Conservation (phyloP, 2,329 filamentous ascomycete genomes). For the Penicillium sp. region DNA sequence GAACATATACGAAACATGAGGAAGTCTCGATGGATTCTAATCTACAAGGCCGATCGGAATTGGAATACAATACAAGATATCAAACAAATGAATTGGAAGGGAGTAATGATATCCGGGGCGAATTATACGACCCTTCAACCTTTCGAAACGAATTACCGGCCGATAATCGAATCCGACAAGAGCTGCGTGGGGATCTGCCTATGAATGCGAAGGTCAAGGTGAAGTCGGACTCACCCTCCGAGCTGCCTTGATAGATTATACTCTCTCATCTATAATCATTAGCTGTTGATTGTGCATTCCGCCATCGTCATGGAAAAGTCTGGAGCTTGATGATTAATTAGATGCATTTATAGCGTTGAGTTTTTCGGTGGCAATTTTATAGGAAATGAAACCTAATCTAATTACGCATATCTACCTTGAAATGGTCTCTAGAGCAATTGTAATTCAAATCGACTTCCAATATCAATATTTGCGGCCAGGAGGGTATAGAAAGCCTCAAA, state of each 20-base stretch:
- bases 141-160: neutral
- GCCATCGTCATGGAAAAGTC: no score
- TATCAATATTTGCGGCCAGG: no score
- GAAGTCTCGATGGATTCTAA: neutral
- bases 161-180: neutral
- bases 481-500: no score
- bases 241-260: neutral
- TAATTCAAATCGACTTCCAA: no score
- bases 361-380: no score
- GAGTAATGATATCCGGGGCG: neutral
- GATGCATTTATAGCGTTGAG: no score
- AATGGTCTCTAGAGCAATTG: no score
- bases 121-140: conserved; percentile 1
- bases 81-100: neutral
- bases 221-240: neutral
- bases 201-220: neutral
- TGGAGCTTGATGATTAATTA: no score
- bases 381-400: no score
- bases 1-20: neutral
- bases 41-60: neutral
- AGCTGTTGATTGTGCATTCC: no score
- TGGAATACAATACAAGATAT: neutral
- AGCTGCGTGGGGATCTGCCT: neutral
- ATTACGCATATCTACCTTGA: no score
- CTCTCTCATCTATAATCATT: neutral